These are phyloP conservation scores for Cyclanthera cordifolia DNA, from an alignment of 306 rosid species.

Conservation along the genomic window DNA sequence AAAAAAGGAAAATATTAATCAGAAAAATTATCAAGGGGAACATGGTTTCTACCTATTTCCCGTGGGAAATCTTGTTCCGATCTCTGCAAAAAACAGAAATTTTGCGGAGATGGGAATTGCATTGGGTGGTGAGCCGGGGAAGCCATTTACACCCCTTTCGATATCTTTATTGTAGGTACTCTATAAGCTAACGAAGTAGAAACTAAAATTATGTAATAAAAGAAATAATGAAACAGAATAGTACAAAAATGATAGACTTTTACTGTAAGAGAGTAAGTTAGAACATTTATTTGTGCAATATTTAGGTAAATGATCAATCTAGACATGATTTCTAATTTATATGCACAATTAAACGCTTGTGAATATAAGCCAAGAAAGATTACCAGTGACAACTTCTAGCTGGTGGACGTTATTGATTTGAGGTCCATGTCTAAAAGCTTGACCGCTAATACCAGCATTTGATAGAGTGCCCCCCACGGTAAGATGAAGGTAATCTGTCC, in stretches of 20 bases:
- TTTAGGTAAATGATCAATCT: neutral
- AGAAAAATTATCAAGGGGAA: too few species aligned
- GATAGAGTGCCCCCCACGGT: slow-evolving; percentile 92
- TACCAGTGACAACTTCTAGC: slow-evolving; percentile 87
- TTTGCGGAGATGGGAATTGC: too few species aligned
- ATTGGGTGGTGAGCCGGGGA: too few species aligned
- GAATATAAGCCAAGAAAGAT: neutral
- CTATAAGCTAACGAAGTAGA: neutral
- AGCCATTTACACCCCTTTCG: too few species aligned
- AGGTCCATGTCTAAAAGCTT: slow-evolving; percentile 85
- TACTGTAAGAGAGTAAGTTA: neutral
- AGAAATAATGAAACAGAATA: neutral
- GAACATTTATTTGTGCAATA: neutral
- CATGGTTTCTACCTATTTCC: too few species aligned
- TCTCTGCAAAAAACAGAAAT: too few species aligned
- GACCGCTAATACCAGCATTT: slow-evolving; percentile 88
- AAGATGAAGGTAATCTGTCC: slow-evolving; percentile 95
- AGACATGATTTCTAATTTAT: neutral
- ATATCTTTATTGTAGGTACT: too few species aligned
- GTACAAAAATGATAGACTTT: too few species aligned
- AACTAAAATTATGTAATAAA: neutral
- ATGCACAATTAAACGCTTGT: neutral
- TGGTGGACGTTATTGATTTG: slow-evolving; percentile 68
- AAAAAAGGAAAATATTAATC: too few species aligned
- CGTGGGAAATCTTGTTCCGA: too few species aligned